These are phyloP conservation scores for Parasitella parasitica DNA, from an alignment of 371 early-diverging fungal genomes.

Conservation along the genomic window DNA sequence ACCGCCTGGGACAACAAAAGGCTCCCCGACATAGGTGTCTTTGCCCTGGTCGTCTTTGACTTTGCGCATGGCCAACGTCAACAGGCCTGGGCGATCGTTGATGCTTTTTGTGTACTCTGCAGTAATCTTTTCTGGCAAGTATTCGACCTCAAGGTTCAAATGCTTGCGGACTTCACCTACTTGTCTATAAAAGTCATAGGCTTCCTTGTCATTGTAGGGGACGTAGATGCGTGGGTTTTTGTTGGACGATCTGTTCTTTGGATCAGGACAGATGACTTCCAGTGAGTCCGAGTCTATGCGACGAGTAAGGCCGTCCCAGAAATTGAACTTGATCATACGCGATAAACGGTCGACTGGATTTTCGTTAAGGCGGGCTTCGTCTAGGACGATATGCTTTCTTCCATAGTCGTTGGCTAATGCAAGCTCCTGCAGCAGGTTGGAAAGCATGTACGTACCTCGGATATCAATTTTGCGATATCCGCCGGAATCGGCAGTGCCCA, in stretches of 20 bases:
- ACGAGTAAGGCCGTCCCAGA: slow-evolving; percentile 94
- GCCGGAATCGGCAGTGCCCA: slow-evolving; percentile 86
- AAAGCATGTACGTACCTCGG: slow-evolving; percentile 92
- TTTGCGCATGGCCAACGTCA: slow-evolving; percentile 81
- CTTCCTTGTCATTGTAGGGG: slow-evolving; percentile 78
- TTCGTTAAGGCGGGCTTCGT: slow-evolving; percentile 87
- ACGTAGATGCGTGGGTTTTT: slow-evolving; percentile 87
- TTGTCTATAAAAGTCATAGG: slow-evolving; percentile 75
- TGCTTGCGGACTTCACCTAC: slow-evolving; percentile 69
- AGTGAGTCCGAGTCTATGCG: slow-evolving; percentile 91
- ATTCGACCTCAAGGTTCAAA: slow-evolving; percentile 77
- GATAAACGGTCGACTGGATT: slow-evolving; percentile 91
- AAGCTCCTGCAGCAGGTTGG: slow-evolving; percentile 93
- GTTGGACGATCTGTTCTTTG: slow-evolving; percentile 87
- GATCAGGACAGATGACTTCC: slow-evolving; percentile 88
- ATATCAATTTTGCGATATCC: slow-evolving; percentile 89
- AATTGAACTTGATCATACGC: slow-evolving; percentile 87
- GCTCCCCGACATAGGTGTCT: slow-evolving; percentile 68
- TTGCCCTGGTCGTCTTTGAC: slow-evolving; percentile 54
- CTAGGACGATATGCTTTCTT: slow-evolving; percentile 81
- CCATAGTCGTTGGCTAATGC: slow-evolving; percentile 89
- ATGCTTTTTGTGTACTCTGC: slow-evolving; percentile 90
- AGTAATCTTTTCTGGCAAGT: slow-evolving; percentile 83
- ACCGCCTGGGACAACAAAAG: slow-evolving; percentile 97
- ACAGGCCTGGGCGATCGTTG: slow-evolving; percentile 86